phyloP scores from a whole-genome alignment of 148 eudicot genomes.

The Amaranthus cruentus region DNA sequence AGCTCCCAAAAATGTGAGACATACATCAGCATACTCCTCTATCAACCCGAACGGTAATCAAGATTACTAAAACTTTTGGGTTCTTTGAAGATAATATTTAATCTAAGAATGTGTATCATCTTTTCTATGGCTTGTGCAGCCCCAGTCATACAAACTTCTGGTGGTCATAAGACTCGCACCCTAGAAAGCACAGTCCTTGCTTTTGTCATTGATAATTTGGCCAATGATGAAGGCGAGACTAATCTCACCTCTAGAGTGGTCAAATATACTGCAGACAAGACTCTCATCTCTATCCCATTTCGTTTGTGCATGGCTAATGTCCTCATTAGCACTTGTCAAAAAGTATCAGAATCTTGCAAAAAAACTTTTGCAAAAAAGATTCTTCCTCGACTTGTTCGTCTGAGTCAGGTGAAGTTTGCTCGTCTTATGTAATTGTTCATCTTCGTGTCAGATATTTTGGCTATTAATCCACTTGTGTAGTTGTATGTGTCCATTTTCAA shows the following conservation, averaged over 20 bases:
- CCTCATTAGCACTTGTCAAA: slow-evolving; percentile 76
- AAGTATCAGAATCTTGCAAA: slow-evolving; percentile 54
- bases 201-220: slow-evolving; percentile 50
- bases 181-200: slow-evolving; percentile 32
- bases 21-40: slow-evolving; percentile 18
- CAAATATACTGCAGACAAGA: slow-evolving; percentile 14
- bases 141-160: slow-evolving; percentile 26
- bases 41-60: slow-evolving; percentile 16
- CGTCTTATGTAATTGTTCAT: not conserved
- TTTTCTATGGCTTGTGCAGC: slow-evolving; percentile 13
- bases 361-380: slow-evolving; percentile 46
- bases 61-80: not conserved
- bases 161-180: slow-evolving; percentile 13
- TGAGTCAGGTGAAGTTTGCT: slow-evolving; percentile 28
- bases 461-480: too few relatives aligned
- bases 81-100: not conserved
- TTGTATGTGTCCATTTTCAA: too few relatives aligned
- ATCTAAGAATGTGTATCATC: not conserved
- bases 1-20: slow-evolving; percentile 29
- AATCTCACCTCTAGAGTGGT: slow-evolving; percentile 11
- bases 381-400: slow-evolving; percentile 47
- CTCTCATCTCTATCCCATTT: slow-evolving; percentile 36
- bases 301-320: slow-evolving; percentile 88
- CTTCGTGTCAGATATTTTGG: not conserved
- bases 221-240: slow-evolving; percentile 14